Base-by-base conservation (phyloP, 768 basidiomycete genomes). In the Serendipita indica region DNA sequence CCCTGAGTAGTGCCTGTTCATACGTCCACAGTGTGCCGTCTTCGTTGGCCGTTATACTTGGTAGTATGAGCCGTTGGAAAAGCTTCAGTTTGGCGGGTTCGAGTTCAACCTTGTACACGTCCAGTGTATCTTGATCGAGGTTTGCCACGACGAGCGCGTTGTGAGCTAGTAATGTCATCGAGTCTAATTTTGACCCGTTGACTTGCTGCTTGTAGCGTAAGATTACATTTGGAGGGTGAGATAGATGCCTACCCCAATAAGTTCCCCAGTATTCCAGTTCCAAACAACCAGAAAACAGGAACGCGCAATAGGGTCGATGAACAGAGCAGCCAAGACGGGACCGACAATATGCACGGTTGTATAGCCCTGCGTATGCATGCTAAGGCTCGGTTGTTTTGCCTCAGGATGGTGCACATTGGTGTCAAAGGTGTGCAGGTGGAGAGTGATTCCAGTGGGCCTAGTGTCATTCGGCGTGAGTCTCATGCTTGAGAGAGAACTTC, bases 71-170 rank as follows among this genome's bases (percentile, higher is more conserved):
- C 32, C 49, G 20, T 54, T 30, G 49, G 32, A 54, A n/a, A 4
- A 54, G 49, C 20, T 7, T 54, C 22, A 54, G 22, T 1, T 4
- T 30, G 22, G 4, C 32, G 4, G 7, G 22, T 27, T n/a, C 10
- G 4, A 10, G 22, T 16, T 54, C 30, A n/a, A 54, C 32, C 4
- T 54, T 28, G 49, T 54, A 54, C n/a, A 54, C 30, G n/a, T 54
- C 49, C 49, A 54, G 30, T 54, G 49, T 22, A 10, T 54, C 49
- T 28, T 54, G 49, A 30, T 54, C 49, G 10, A 54, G 49, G n/a
- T 54, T 54, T 30, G 49, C 49, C 5, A 54, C 49, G 7, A 54
- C 49, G 16, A 54, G 20, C 32, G 49, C 22, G 4, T n/a, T 12
- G 20, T 18, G 22, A 28, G 49, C 22, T 7, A 54, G 25, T 20